Conservation (phyloP, 2,329 filamentous ascomycete species). For the Epichloe hybrida region DNA sequence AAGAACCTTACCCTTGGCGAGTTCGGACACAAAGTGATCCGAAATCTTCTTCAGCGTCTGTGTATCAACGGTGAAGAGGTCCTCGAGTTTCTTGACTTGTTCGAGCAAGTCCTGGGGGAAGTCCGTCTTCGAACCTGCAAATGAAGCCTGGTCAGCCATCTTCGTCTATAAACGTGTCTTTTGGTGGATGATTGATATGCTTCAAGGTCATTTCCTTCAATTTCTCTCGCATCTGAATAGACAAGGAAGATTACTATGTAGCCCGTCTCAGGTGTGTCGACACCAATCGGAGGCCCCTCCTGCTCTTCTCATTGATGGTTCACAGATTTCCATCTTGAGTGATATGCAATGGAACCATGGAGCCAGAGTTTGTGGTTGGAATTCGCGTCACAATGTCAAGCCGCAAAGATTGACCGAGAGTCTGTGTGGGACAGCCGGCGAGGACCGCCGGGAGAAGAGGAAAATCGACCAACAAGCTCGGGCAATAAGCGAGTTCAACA, state of each 20-base stretch:
- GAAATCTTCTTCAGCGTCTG: constrained; percentile 82
- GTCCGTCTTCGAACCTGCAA: constrained; percentile 74
- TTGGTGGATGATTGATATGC: background rate
- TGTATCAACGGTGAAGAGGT: constrained; percentile 65
- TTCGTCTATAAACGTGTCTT: background rate
- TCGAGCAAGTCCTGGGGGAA: constrained; percentile 74
- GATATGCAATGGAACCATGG: background rate
- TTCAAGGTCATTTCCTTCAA: background rate
- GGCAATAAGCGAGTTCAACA: background rate
- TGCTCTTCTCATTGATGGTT: background rate
- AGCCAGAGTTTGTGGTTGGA: background rate
- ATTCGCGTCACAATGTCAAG: constrained; percentile 1
- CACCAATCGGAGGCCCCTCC: background rate
- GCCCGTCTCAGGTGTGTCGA: background rate
- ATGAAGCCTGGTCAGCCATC: constrained; percentile 9
- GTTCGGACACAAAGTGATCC: constrained; percentile 75
- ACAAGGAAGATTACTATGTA: background rate
- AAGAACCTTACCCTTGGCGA: constrained; percentile 57
- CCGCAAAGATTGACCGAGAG: background rate
- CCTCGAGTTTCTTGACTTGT: constrained; percentile 75
- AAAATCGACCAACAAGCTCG: background rate
- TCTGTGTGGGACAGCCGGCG: background rate
- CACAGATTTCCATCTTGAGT: background rate
- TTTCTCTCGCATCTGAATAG: background rate
- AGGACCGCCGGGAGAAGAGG: background rate